These are phyloP conservation scores for Mychonastes homosphaera DNA, from an alignment of 139 green algal genomes.

Conservation along the genomic window DNA sequence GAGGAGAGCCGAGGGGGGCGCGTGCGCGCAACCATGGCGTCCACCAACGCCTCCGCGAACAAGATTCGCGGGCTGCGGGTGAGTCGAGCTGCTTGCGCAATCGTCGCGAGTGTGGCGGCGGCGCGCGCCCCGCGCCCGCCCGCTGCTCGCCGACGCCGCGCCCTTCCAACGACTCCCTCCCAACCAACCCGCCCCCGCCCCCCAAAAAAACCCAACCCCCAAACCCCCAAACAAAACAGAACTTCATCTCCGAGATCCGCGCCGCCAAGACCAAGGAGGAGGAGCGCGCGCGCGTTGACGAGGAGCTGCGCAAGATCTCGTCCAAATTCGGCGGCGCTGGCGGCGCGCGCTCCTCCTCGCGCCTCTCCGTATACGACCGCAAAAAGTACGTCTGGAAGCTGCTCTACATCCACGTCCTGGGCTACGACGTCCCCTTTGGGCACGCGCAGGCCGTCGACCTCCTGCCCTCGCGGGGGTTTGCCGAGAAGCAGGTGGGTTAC, in stretches of 20 bases:
- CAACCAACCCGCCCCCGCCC: too few species aligned
- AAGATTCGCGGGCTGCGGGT: too few species aligned
- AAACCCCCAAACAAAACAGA: too few species aligned
- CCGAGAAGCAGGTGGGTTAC: constrained; percentile 99
- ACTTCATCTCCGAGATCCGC: constrained; percentile 91
- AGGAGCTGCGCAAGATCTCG: constrained; percentile 97
- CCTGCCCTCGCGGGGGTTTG: constrained; percentile 75
- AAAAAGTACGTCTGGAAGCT: constrained; percentile 99
- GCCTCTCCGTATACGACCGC: constrained; percentile 75
- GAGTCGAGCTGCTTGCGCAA: too few species aligned
- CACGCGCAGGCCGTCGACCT: constrained; percentile 93
- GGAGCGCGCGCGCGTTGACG: constrained; percentile 83
- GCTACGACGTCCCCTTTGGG: constrained; percentile 97
- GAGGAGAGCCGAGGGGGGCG: too few species aligned
- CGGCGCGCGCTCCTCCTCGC: not conserved
- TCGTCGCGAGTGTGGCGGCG: too few species aligned
- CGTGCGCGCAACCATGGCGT: too few species aligned
- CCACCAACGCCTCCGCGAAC: too few species aligned
- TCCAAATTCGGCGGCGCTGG: constrained; percentile 69
- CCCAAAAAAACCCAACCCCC: too few species aligned
- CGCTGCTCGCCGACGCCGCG: too few species aligned
- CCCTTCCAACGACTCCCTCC: too few species aligned
- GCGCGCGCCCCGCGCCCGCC: too few species aligned
- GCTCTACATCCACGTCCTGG: constrained; percentile 98
- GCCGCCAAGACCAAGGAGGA: constrained; percentile 81